A percentile compares a stretch with the other conserved stretches of the same genome.
These are phyloP conservation scores for Teratosphaeria nubilosa DNA, from an alignment of 2,329 filamentous ascomycete species.

Conservation along the genomic window DNA sequence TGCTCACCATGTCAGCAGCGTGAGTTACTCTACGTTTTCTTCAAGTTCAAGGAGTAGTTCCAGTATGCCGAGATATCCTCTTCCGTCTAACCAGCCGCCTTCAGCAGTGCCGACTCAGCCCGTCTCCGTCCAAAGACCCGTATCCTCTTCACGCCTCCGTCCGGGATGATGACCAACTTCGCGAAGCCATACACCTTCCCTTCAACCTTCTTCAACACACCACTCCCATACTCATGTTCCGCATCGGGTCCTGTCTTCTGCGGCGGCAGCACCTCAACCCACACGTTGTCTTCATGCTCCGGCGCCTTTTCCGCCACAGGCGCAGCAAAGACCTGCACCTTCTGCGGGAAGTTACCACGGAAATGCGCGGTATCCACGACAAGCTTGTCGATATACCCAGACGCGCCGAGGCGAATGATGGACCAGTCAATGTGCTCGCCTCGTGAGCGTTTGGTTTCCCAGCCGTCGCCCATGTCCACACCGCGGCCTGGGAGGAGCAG, in stretches of 20 bases:
- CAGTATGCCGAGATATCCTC: background rate
- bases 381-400: constrained; percentile 54
- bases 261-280: constrained; percentile 56
- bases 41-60: background rate
- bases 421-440: constrained; percentile 70
- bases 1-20: background rate
- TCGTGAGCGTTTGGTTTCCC: constrained; percentile 71
- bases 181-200: constrained; percentile 62
- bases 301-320: constrained; percentile 46
- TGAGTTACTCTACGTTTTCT: background rate
- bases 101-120: background rate
- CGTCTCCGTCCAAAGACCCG: constrained; percentile 57
- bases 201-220: constrained; percentile 35
- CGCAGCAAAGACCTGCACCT: constrained; percentile 53
- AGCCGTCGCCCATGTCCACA: constrained; percentile 79
- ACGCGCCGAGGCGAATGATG: constrained; percentile 62
- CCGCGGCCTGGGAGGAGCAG: constrained; percentile 68
- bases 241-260: constrained; percentile 62
- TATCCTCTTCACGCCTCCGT: constrained; percentile 84
- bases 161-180: constrained; percentile 86
- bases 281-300: constrained; percentile 48
- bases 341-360: constrained; percentile 72
- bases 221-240: constrained; percentile 54
- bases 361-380: constrained; percentile 76
- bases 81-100: background rate